Base-by-base conservation (phyloP, 768 basidiomycete species). In the button mushroom (Agaricus bisporus) region DNA sequence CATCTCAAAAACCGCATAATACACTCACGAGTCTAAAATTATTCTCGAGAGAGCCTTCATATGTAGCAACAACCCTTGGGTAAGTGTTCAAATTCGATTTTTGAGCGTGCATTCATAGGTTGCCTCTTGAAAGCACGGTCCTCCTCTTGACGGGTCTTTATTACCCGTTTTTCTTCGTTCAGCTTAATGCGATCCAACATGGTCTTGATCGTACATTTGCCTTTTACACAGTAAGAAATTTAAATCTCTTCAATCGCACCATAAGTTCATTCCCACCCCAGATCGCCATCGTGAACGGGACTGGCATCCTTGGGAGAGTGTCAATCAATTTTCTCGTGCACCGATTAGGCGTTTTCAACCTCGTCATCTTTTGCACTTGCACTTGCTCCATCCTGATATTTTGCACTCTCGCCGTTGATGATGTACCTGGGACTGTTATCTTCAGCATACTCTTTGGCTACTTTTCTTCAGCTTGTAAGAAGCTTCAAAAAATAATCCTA, bases 151-250 rank as follows among this genome's bases (percentile, higher is more conserved):
- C 63, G 1, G 76, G 74, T 2, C 59, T 79, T 29, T 80, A 71
- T 55, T 79, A 71, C 43, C 80, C 81, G 0, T 67, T 80, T 15
- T 83, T 80, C 64, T 84, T 78, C 60, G 58, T 83, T 6, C 83
- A 85, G 57, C 63, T 83, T 11, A 74, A 78, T 53, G 71, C 81
- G 0, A 67, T 78, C 26, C 64, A 70, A 46, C 78, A 79, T 51
- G 74, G 75, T 1, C 68, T 79, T 37, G 62, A 67, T 14, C 62
- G 70, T 8, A 66, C 63, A n/a, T 66, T 84, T 4, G 78, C 82
- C 0, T 83, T 85, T 55, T 82, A 83, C 55, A 74, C 74, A 28
- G 82, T 83, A 53, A 26, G 68, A 64, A 53, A 28, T n/a, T 18
- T 36, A 12, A 11, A 20, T 28, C n/a, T 18, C 9, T 5, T n/a